Conservation (phyloP, 2,329 filamentous ascomycete genomes). For the Hysterium pulicare region DNA sequence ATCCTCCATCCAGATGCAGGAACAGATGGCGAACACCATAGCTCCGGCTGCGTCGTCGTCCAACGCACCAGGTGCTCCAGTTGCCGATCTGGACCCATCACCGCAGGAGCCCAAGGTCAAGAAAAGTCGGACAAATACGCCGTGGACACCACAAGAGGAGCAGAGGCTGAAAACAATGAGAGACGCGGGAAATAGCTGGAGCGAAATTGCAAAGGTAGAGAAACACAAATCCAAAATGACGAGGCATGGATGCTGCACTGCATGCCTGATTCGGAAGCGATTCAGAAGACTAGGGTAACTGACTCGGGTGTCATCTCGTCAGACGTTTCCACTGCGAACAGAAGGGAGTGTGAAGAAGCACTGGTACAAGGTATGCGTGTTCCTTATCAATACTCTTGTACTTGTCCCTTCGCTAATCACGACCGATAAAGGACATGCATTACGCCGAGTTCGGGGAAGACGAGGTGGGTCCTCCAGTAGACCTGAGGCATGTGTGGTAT, state of each 20-base stretch:
- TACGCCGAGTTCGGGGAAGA: conserved; percentile 98
- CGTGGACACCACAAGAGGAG: conserved; percentile 95
- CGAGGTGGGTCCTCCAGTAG: conserved; percentile 59
- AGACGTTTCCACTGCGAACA: conserved; percentile 89
- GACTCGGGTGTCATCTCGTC: conserved; percentile 13
- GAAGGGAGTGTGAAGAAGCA: conserved; percentile 99
- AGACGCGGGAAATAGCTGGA: conserved; percentile 91
- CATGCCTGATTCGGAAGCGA: conserved; percentile 1
- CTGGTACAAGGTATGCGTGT: conserved; percentile 81
- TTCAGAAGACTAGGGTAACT: conserved; percentile 11
- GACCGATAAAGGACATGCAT: conserved; percentile 80
- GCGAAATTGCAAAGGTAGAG: conserved; percentile 89
- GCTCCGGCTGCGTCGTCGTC: conserved; percentile 25
- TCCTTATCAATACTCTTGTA: conserved; percentile 10
- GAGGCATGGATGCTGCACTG: conserved; percentile 3
- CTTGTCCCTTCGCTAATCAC: conserved; percentile 19
- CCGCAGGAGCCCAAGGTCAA: conserved; percentile 56
- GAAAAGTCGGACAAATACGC: conserved; percentile 97
- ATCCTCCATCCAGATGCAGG: conserved; percentile 24
- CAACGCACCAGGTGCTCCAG: conserved; percentile 21
- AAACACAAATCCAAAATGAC: conserved; percentile 8
- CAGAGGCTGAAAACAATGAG: conserved; percentile 89
- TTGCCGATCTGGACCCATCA: conserved; percentile 19
- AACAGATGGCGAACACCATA: conserved; percentile 24
- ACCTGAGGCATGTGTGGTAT: conserved; percentile 1